Percentiles rank a stretch among this genome's conserved stretches.
Conservation (phyloP, 2,329 filamentous ascomycete genomes). For the Diplodia scrobiculata region DNA sequence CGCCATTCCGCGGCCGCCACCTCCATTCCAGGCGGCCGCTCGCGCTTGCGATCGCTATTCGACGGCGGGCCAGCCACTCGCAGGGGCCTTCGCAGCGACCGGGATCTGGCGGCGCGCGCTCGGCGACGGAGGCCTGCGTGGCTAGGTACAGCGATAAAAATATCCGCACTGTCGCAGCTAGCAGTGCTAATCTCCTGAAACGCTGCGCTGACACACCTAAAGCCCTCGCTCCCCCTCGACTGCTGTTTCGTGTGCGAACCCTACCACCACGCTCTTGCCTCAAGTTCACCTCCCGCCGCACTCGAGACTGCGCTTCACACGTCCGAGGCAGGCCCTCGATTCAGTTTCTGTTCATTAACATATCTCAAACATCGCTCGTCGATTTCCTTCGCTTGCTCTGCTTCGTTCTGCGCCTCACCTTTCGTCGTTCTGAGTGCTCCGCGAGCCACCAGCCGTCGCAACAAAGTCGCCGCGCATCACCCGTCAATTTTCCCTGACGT, state of each 20-base stretch:
- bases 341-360: constrained; percentile 29
- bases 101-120: constrained; percentile 25
- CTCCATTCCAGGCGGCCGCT: constrained; percentile 20
- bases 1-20: constrained; percentile 27
- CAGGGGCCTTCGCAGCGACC: constrained; percentile 25
- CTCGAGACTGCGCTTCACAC: constrained; percentile 25
- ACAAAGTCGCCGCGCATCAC: constrained; percentile 26
- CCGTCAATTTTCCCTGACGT: constrained; percentile 27
- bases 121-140: constrained; percentile 26
- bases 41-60: constrained; percentile 26
- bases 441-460: constrained; percentile 24
- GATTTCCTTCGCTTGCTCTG: constrained; percentile 26
- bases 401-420: constrained; percentile 26
- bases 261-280: constrained; percentile 24
- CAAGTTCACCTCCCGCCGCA: constrained; percentile 17
- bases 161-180: constrained; percentile 24
- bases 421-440: constrained; percentile 22
- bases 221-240: constrained; percentile 29
- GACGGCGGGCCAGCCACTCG: constrained; percentile 27
- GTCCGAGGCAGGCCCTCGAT: constrained; percentile 30
- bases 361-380: constrained; percentile 29
- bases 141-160: constrained; percentile 28
- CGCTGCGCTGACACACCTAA: constrained; percentile 30
- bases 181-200: constrained; percentile 30
- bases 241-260: constrained; percentile 29